Evolutionary conservation across 1,284 basidiomycete genomes (phyloP).

Genomic region (Ganoderma sp.): DNA sequence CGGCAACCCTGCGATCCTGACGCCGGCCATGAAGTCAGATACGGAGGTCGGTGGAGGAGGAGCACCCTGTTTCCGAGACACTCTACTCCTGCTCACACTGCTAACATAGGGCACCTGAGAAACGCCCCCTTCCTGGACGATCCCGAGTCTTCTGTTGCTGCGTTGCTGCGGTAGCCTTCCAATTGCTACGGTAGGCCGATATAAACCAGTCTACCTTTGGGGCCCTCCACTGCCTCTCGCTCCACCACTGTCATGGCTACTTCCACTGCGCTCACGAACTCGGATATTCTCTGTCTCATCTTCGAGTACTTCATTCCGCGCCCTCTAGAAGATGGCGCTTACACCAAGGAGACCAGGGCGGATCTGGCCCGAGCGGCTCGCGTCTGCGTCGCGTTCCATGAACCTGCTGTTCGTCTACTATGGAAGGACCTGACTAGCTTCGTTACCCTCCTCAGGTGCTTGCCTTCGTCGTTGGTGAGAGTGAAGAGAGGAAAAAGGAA

Average conservation of each 20-base stretch:
- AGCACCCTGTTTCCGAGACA: too few relatives aligned
- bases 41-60: too few relatives aligned
- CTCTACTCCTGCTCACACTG: too few relatives aligned
- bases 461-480: not conserved
- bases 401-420: not conserved
- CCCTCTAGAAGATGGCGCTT: too few relatives aligned
- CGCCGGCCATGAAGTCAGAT: too few relatives aligned
- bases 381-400: constrained; percentile 6
- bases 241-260: not conserved
- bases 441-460: not conserved
- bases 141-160: too few relatives aligned
- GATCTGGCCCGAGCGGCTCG: not conserved
- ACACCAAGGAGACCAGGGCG: too few relatives aligned
- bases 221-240: not conserved
- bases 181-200: not conserved
- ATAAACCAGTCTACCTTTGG: not conserved
- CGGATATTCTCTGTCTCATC: not conserved
- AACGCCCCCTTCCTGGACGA: too few relatives aligned
- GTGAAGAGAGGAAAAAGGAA: not conserved
- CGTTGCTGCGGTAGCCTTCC: not conserved
- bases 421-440: not conserved
- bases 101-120: too few relatives aligned
- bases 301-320: not conserved
- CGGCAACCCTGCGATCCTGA: too few relatives aligned
- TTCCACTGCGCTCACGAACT: not conserved